Evolutionary conservation across 345 rosid genomes (phyloP), one percentile per base, ranked within the genome.

Genomic region (Salix viminalis): DNA sequence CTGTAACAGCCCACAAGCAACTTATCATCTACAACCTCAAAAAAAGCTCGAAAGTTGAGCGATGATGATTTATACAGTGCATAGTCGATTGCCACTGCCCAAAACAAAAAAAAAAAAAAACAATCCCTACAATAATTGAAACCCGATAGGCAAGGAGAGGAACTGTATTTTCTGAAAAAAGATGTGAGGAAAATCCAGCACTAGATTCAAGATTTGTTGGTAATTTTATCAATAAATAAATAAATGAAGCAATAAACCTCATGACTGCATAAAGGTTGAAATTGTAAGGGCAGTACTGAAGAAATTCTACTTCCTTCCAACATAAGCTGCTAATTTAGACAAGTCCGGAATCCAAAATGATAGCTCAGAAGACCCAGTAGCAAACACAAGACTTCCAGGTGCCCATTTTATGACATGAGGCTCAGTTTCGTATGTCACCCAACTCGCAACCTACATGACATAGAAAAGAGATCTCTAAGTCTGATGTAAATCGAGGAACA

Each of bases 301-400:
- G 62, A 23, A 74, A 36, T 64, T 28, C 72, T 76, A 77, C 79
- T 92, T 93, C 84, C 98, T 85, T 79, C 91, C 93, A 76, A 92
- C 92, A 75, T 91, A 93, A 68, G 94, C 94, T 70, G 93, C 90
- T 81, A 93, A 75, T 82, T 92, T 96, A 10, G 99, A 93, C 46
- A 96, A 85, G 84, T 96, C 97, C 0, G 98, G 97, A 72, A 93
- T 76, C 89, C 96, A 90, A 84, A 93, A 89, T 2, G 97, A 93
- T 39, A 94, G 86, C 77, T 94, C 97, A 0, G 94, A 90, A 7
- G 96, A 90, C 19, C 97, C 98, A 0, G 97, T 95, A 8, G 89
- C 98, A 77, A 95, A 91, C 97, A 91, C 91, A 44, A 93, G 98
- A 73, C 83, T 90, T 83, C 98, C 98, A n/a, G 96, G 95, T 16